Evolutionary conservation across 495 filamentous ascomycete genomes (phyloP).

Genomic region (Neurospora sp.): DNA sequence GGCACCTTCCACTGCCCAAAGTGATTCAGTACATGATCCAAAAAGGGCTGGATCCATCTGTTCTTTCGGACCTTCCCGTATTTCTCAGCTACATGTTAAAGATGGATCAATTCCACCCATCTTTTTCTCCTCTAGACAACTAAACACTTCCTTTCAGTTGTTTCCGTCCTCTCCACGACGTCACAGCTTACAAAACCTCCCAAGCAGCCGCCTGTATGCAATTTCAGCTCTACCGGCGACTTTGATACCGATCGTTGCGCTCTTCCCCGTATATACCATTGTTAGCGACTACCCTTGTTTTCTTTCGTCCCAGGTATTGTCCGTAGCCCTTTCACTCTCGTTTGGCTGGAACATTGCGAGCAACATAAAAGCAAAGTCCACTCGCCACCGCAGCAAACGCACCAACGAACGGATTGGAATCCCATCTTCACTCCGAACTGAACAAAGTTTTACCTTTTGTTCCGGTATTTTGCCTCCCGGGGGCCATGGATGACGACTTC

Average conservation of each 20-base stretch:
- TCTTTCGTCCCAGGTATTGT: neutral
- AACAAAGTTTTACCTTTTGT: neutral
- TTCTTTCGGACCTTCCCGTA: neutral
- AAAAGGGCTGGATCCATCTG: neutral
- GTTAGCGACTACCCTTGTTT: neutral
- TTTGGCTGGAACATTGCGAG: neutral
- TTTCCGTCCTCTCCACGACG: neutral
- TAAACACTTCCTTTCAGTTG: neutral
- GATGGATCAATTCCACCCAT: neutral
- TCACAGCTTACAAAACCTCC: neutral
- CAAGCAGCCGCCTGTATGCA: neutral
- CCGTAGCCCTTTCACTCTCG: neutral
- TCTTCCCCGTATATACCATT: neutral
- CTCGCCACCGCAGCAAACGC: neutral
- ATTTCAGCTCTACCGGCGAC: too few species aligned
- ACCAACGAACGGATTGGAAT: neutral
- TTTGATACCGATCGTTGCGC: neutral
- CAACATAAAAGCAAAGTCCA: neutral
- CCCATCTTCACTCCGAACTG: neutral
- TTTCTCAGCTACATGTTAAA: neutral
- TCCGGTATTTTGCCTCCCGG: neutral
- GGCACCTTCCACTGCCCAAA: neutral
- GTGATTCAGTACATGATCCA: neutral
- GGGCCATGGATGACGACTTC: constrained; percentile 4
- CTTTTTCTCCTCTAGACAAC: neutral